These are phyloP conservation scores for Henningerozyma blattae DNA, from an alignment of 805 yeast genomes.

Conservation along the genomic window DNA sequence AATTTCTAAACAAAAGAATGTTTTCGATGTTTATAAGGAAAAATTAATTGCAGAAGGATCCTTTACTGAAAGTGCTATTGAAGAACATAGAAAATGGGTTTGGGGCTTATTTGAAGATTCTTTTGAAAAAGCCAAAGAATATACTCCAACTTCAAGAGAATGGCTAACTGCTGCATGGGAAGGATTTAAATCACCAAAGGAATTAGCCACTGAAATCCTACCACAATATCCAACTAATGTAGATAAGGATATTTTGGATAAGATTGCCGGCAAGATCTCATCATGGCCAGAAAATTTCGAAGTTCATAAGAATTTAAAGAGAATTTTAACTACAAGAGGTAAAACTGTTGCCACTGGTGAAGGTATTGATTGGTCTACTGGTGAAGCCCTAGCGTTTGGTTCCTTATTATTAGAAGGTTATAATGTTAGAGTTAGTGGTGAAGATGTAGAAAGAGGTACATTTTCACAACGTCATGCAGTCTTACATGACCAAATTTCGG, in stretches of 20 bases:
- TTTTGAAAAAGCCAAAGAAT: constrained; percentile 77
- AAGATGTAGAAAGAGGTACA: constrained; percentile 99
- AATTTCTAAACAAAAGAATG: constrained; percentile 81
- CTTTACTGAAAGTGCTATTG: constrained; percentile 80
- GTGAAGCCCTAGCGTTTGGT: constrained; percentile 98
- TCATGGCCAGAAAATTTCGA: constrained; percentile 80
- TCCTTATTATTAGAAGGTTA: constrained; percentile 84
- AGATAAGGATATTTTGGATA: constrained; percentile 54
- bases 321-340: constrained; percentile 80
- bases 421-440: constrained; percentile 96
- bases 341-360: constrained; percentile 81
- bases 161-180: constrained; percentile 99
- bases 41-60: constrained; percentile 77
- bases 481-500: constrained; percentile 87
- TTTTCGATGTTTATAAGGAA: constrained; percentile 73
- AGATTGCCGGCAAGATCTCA: constrained; percentile 68
- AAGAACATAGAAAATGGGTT: constrained; percentile 96
- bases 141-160: constrained; percentile 83
- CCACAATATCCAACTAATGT: constrained; percentile 96
- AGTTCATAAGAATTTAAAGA: constrained; percentile 89
- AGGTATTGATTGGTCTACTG: constrained; percentile 98
- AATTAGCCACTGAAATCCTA: constrained; percentile 86
- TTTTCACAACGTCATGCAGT: constrained; percentile 99
- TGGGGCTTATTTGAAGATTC: constrained; percentile 91
- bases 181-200: constrained; percentile 95